Percentiles rank a stretch among this genome's conserved stretches.
Conservation (phyloP, 2,329 filamentous ascomycete genomes). For the Colletotrichum viniferum region DNA sequence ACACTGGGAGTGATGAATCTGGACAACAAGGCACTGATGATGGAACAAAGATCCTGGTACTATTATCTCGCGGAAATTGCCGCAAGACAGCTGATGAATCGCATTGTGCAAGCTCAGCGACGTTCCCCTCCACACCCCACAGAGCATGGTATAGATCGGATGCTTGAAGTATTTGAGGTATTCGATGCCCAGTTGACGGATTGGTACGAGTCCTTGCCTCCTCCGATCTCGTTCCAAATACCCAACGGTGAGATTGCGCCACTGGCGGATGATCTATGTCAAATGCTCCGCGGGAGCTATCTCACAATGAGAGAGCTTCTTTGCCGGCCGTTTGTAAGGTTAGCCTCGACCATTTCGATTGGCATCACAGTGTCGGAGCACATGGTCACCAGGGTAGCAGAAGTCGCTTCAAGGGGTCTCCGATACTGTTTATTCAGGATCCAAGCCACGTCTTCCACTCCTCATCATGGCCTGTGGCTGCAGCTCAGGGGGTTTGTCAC, state of each 20-base stretch:
- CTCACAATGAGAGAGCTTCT: conserved; percentile 2
- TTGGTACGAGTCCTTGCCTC: conserved; percentile 14
- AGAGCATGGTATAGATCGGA: conserved; percentile 12
- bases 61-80: conserved; percentile 21
- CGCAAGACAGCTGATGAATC: conserved; percentile 9
- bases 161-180: conserved; percentile 16
- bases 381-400: neutral
- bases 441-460: neutral
- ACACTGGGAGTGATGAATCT: neutral
- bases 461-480: conserved; percentile 6
- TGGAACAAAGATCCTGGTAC: conserved; percentile 20
- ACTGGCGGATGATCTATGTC: conserved; percentile 11
- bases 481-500: conserved; percentile 16
- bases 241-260: neutral
- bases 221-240: conserved; percentile 9
- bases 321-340: conserved; percentile 12
- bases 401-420: conserved; percentile 7
- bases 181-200: conserved; percentile 16
- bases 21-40: conserved; percentile 7
- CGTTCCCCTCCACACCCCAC: neutral
- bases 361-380: neutral
- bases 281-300: conserved; percentile 12
- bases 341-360: conserved; percentile 13
- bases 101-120: neutral
- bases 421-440: conserved; percentile 14